Conservation (phyloP, 495 filamentous ascomycete genomes). For the Haplographium delicatum region DNA sequence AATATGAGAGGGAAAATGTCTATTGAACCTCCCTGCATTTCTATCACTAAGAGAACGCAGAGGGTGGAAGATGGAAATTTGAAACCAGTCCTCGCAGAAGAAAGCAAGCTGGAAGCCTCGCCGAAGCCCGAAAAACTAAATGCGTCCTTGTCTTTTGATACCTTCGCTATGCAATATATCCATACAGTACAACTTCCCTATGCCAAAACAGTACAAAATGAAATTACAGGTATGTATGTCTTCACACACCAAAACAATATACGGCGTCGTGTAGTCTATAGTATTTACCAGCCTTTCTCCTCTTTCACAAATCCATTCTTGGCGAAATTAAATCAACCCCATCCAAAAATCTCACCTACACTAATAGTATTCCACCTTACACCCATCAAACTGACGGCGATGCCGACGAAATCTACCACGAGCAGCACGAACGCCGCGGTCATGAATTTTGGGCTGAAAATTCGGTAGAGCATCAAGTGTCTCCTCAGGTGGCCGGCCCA, state of each 20-base stretch:
- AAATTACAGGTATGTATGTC: no score
- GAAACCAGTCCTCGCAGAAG: no score
- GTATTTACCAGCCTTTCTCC: not conserved
- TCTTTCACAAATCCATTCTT: not conserved
- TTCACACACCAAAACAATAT: no score
- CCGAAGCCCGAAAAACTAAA: no score
- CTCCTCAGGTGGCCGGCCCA: constrained; percentile 74
- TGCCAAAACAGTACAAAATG: not conserved
- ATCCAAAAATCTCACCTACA: constrained; percentile 87
- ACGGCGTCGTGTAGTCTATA: no score
- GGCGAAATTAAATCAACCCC: constrained; percentile 41
- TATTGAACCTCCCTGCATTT: no score
- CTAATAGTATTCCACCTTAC: constrained; percentile 68
- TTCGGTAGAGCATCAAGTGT: constrained; percentile 96
- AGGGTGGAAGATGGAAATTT: no score
- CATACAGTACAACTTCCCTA: not conserved
- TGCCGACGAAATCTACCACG: constrained; percentile 69
- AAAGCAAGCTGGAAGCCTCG: no score
- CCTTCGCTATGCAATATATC: not conserved
- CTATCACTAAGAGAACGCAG: no score
- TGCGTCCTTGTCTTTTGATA: no score
- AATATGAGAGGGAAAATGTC: no score
- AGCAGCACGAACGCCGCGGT: constrained; percentile 66
- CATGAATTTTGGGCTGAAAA: constrained; percentile 90
- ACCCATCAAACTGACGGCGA: constrained; percentile 62